Conservation (phyloP, 176 grass and related monocot species). For the maize (Zea mays) region Zm-B73-REFERENCE-NAM-5.0 NC_050102.1:182039001-182039500, state of each 20-base stretch:
- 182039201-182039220: slow-evolving; percentile 20
- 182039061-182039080: slow-evolving; percentile 53
- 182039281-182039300: slow-evolving; percentile 93
- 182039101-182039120: slow-evolving; percentile 92
- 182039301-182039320: slow-evolving; percentile 87
- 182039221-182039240: slow-evolving; percentile 18
- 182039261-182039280: slow-evolving; percentile 57
- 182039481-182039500: neutral
- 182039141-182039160: slow-evolving; percentile 82
- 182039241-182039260: slow-evolving; percentile 15
- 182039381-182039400: slow-evolving; percentile 17
- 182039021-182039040: neutral
- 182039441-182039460: slow-evolving; percentile 6
- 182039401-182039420: neutral
- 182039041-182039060: slow-evolving; percentile 1
- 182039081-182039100: slow-evolving; percentile 81
- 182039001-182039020: neutral
- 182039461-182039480: slow-evolving; percentile 1
- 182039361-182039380: neutral
- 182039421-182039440: slow-evolving; percentile 6
- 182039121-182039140: slow-evolving; percentile 90
- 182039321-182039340: slow-evolving; percentile 70
- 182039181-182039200: slow-evolving; percentile 38
- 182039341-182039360: slow-evolving; percentile 83
- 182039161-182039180: slow-evolving; percentile 97